Evolutionary conservation across 208 protist genomes (phyloP).

Genomic region (Entamoeba dispar): DNA sequence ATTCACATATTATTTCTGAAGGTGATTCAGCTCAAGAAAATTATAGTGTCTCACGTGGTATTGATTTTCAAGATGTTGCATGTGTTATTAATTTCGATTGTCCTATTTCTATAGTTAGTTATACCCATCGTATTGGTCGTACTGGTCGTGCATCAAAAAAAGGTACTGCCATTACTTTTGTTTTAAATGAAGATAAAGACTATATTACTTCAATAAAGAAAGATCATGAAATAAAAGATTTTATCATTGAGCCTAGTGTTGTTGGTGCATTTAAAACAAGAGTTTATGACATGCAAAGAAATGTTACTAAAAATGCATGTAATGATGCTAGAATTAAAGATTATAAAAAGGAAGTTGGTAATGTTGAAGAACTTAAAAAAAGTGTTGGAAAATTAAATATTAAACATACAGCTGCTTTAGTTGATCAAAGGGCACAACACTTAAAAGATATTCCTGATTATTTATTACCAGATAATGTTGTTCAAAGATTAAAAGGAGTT

Average conservation of each 20-base stretch:
- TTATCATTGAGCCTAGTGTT: neutral
- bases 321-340: neutral
- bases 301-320: neutral
- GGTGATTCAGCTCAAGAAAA: neutral
- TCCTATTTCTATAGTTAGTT: neutral
- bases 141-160: neutral
- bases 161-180: neutral
- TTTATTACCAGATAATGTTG: neutral
- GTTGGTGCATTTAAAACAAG: neutral
- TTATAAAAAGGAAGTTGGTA: neutral
- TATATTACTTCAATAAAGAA: neutral
- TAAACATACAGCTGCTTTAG: neutral
- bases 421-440: neutral
- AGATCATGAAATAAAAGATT: neutral
- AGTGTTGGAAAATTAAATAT: neutral
- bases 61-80: conserved; percentile 2
- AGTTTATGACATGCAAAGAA: neutral
- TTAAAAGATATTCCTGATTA: neutral
- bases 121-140: conserved; percentile 1
- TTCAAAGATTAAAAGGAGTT: neutral
- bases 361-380: neutral
- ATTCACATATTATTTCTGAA: too few species aligned
- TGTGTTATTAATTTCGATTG: conserved; percentile 1
- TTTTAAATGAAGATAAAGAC: neutral
- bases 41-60: neutral